phyloP scores from a whole-genome alignment of 108 stramenopile species.

The Cylindrotheca fusiformis region DNA sequence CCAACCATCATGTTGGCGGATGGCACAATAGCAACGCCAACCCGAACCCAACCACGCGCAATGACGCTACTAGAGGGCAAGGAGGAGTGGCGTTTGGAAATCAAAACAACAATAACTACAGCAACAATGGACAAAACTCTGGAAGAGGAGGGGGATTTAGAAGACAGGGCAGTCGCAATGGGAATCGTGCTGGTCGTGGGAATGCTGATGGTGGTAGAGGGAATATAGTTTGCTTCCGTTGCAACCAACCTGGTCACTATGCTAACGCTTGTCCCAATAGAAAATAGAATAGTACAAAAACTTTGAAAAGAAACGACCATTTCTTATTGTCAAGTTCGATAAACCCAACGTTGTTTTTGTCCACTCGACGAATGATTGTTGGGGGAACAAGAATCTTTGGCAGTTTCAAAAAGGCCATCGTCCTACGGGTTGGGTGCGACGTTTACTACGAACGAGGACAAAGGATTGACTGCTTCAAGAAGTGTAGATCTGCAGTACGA shows the following conservation, averaged over 20 bases:
- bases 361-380: too few species aligned
- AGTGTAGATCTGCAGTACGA: too few species aligned
- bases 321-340: too few species aligned
- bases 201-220: neutral
- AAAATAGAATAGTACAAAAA: too few species aligned
- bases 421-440: too few species aligned
- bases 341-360: too few species aligned
- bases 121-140: too few species aligned
- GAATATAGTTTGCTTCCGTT: constrained; percentile 39
- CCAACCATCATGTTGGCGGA: constrained; percentile 1
- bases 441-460: too few species aligned
- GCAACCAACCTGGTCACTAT: constrained; percentile 50
- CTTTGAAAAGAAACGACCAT: too few species aligned
- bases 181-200: neutral
- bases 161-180: neutral
- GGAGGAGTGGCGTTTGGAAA: neutral
- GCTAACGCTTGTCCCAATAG: constrained; percentile 48
- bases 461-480: too few species aligned
- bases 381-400: too few species aligned
- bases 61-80: neutral
- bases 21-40: neutral
- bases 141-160: neutral
- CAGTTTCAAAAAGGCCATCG: too few species aligned
- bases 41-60: neutral
- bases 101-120: neutral